phyloP scores from a whole-genome alignment of 169 alveolate species.

The Eimeria nieschulzi region DNA sequence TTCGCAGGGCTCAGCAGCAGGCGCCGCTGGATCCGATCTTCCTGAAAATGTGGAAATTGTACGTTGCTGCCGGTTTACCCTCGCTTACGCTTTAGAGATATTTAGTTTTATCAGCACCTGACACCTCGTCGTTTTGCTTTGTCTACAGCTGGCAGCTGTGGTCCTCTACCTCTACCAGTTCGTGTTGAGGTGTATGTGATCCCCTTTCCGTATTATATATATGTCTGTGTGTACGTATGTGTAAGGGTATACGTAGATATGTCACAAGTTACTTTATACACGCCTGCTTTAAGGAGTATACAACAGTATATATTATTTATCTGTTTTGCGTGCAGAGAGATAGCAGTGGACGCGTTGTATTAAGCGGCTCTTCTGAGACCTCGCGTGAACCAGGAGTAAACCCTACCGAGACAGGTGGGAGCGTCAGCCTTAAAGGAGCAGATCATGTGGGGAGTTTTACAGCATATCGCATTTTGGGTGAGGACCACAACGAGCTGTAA shows the following conservation, averaged over 20 bases:
- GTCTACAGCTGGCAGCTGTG: too few relatives aligned
- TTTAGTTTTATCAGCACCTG: too few relatives aligned
- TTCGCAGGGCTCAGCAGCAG: neutral
- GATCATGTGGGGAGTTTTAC: constrained; percentile 22
- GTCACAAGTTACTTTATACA: too few relatives aligned
- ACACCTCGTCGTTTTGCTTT: too few relatives aligned
- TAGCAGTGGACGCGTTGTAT: constrained; percentile 6
- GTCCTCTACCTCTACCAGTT: too few relatives aligned
- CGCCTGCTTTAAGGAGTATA: too few relatives aligned
- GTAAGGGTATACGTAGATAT: too few relatives aligned
- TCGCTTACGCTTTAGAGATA: neutral
- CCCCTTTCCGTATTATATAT: too few relatives aligned
- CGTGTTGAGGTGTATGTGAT: too few relatives aligned
- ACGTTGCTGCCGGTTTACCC: neutral
- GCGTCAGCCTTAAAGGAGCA: neutral
- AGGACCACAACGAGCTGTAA: constrained; percentile 45
- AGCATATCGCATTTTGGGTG: constrained; percentile 42
- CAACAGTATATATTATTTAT: too few relatives aligned
- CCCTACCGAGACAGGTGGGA: neutral
- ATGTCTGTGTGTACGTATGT: too few relatives aligned
- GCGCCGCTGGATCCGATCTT: neutral
- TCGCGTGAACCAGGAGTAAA: neutral
- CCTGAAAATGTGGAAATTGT: neutral
- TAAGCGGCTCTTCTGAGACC: neutral
- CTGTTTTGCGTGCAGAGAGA: neutral